Conservation (phyloP, 2,329 filamentous ascomycete genomes). For the Helicocarpus griseus region DNA sequence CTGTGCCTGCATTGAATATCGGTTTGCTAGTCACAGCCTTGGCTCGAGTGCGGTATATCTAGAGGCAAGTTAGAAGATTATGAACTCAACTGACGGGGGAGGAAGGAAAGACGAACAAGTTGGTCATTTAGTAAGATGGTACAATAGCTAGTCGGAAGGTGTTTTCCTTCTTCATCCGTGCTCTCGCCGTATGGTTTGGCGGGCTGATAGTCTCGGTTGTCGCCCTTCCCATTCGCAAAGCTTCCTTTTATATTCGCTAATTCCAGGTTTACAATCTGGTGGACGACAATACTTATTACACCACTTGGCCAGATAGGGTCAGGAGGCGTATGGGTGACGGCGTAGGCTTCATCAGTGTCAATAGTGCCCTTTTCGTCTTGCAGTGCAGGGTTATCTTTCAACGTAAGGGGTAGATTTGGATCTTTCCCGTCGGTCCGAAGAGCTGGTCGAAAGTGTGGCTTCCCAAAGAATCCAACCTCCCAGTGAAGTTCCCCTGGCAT, state of each 20-base stretch:
- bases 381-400: conserved; percentile 64
- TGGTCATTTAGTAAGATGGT: conserved; percentile 86
- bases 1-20: conserved; percentile 94
- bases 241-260: conserved; percentile 85
- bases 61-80: conserved; percentile 10
- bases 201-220: conserved; percentile 79
- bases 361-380: conserved; percentile 81
- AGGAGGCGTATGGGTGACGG: conserved; percentile 79
- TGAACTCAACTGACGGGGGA: neutral
- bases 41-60: conserved; percentile 81
- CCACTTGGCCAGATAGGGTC: conserved; percentile 96
- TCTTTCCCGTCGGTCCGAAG: conserved; percentile 83
- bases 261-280: conserved; percentile 92
- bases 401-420: conserved; percentile 59
- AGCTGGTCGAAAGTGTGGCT: conserved; percentile 76
- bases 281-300: conserved; percentile 73
- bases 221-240: conserved; percentile 55
- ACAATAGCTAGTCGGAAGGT: conserved; percentile 84
- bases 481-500: conserved; percentile 94
- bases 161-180: conserved; percentile 70
- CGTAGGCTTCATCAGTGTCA: conserved; percentile 66
- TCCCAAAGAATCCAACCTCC: conserved; percentile 93
- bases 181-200: conserved; percentile 76
- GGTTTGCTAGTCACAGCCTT: conserved; percentile 92
- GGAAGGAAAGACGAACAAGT: conserved; percentile 29